Conservation (phyloP, 2,329 filamentous ascomycete species). For the Colletotrichum chrysophilum region DNA sequence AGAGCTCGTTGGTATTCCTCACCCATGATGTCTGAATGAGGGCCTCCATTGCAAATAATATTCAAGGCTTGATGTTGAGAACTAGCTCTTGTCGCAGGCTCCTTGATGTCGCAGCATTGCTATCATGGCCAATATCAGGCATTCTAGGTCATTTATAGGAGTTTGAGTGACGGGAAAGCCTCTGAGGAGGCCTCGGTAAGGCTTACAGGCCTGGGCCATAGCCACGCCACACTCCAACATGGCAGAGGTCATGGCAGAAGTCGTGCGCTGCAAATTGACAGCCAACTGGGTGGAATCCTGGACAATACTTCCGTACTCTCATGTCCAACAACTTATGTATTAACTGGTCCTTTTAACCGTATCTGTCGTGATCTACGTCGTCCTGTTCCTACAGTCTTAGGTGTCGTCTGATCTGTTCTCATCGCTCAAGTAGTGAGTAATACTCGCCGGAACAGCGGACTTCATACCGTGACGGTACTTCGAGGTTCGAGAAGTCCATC, state of each 20-base stretch:
- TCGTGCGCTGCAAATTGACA: not conserved
- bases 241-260: not conserved
- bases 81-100: not conserved
- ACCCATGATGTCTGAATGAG: not conserved
- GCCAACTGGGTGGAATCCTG: not conserved
- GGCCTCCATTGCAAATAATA: not conserved
- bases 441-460: not conserved
- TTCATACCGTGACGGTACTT: no score
- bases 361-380: not conserved
- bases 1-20: not conserved
- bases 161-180: not conserved
- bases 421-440: not conserved
- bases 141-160: not conserved
- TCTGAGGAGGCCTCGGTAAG: conserved; percentile 1
- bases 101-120: not conserved
- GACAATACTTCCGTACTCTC: not conserved
- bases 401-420: not conserved
- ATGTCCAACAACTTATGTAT: not conserved
- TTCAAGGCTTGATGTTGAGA: not conserved
- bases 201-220: not conserved
- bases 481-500: no score
- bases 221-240: not conserved
- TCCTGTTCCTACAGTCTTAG: not conserved
- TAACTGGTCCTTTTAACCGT: not conserved
- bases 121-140: not conserved